A percentile compares a stretch with the other conserved stretches of the same genome.
Evolutionary conservation across 768 basidiomycete genomes (phyloP).

Genomic region (Kockovaella imperatae): DNA sequence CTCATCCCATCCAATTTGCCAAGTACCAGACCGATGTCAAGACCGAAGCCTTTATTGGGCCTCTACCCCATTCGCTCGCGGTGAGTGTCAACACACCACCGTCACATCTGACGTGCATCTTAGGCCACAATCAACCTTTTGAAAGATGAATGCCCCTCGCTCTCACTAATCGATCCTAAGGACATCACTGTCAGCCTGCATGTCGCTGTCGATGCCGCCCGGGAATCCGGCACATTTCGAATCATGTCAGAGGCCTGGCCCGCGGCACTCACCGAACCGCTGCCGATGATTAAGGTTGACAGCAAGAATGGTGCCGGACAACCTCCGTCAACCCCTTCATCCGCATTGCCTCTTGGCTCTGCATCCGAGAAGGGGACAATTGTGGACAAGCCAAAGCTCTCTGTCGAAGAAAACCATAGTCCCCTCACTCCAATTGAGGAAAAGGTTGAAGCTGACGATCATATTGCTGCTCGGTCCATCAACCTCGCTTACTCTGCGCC

Average conservation of each 20-base stretch:
- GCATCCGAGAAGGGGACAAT: no score
- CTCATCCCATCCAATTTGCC: no score
- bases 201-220: constrained; percentile 8
- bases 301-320: background rate
- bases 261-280: constrained; percentile 5
- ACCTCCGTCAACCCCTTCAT: background rate
- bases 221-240: constrained; percentile 7
- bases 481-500: background rate
- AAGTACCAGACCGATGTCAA: no score
- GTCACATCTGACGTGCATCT: background rate
- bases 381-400: no score
- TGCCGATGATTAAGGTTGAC: constrained; percentile 11
- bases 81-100: background rate
- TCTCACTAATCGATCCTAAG: background rate
- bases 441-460: background rate
- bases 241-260: constrained; percentile 20
- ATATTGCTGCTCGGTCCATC: background rate
- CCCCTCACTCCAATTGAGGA: background rate
- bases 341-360: no score
- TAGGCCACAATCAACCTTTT: constrained; percentile 15
- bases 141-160: constrained; percentile 12
- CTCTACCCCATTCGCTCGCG: constrained; percentile 6
- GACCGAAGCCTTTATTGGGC: constrained; percentile 10
- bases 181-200: constrained; percentile 8
- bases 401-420: no score